These are phyloP conservation scores for Ajuga reptans DNA, from an alignment of 305 asterid genomes.

Conservation along the genomic window DNA sequence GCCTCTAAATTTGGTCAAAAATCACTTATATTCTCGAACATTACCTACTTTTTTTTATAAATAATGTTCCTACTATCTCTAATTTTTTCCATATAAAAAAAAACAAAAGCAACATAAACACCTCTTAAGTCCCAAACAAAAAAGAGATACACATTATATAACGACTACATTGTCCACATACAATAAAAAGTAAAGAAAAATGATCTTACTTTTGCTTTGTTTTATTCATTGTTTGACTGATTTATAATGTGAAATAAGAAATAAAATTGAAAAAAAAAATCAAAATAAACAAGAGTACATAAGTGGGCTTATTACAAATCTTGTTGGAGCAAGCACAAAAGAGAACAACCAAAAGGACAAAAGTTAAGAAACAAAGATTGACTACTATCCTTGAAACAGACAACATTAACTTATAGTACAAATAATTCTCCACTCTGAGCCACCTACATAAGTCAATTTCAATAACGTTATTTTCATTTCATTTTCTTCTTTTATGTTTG, in stretches of 20 bases:
- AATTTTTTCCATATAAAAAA: too few species aligned
- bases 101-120: too few species aligned
- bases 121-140: too few species aligned
- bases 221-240: too few species aligned
- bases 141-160: too few species aligned
- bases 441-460: slow-evolving; percentile 48
- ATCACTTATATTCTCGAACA: too few species aligned
- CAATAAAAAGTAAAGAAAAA: too few species aligned
- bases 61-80: too few species aligned
- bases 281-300: neutral
- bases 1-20: too few species aligned
- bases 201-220: too few species aligned
- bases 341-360: slow-evolving; percentile 14
- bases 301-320: neutral
- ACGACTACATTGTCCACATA: too few species aligned
- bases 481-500: slow-evolving; percentile 30
- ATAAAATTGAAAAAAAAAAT: neutral
- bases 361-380: slow-evolving; percentile 35
- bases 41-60: too few species aligned
- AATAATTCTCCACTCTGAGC: slow-evolving; percentile 44
- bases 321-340: slow-evolving; percentile 9
- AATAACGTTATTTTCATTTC: slow-evolving; percentile 5
- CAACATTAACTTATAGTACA: slow-evolving; percentile 35
- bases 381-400: slow-evolving; percentile 29
- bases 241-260: neutral